phyloP scores from a whole-genome alignment of 148 eudicot genomes.

The Suaeda aralocaspica region DNA sequence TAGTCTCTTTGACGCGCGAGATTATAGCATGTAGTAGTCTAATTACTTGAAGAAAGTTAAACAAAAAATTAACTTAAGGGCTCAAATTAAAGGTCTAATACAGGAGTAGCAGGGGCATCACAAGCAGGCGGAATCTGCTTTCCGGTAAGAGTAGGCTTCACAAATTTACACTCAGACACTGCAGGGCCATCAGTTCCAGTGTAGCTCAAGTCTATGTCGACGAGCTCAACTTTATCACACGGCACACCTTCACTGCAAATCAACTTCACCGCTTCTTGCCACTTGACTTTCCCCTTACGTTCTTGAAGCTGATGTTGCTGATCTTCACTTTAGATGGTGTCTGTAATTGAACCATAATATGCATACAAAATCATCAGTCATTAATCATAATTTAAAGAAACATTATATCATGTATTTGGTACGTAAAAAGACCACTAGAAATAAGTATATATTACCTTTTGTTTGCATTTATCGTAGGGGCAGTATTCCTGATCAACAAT shows the following conservation, averaged over 20 bases:
- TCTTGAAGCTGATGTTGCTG: constrained; percentile 34
- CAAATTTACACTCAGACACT: constrained; percentile 32
- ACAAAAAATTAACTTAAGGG: too few relatives aligned
- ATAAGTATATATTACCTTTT: too few relatives aligned
- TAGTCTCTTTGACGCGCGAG: too few relatives aligned
- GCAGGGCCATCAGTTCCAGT: constrained; percentile 30
- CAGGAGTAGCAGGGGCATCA: constrained; percentile 15
- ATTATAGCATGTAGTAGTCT: too few relatives aligned
- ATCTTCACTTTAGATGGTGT: constrained; percentile 45
- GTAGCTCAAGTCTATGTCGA: constrained; percentile 37
- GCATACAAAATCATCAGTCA: too few relatives aligned
- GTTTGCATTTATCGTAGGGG: constrained; percentile 40
- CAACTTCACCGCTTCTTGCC: constrained; percentile 35
- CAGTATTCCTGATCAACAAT: constrained; percentile 53
- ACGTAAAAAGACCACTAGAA: too few relatives aligned
- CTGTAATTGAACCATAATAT: constrained; percentile 12
- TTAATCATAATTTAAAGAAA: too few relatives aligned
- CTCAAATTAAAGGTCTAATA: background rate
- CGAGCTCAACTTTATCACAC: constrained; percentile 37
- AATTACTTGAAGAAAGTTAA: too few relatives aligned
- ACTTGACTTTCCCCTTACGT: constrained; percentile 35
- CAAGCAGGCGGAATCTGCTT: constrained; percentile 39
- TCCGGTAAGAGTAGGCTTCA: constrained; percentile 35
- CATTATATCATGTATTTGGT: too few relatives aligned
- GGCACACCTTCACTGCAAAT: constrained; percentile 38